Conservation (phyloP, 257 asterid genomes). For the Rehmannia glutinosa region DNA sequence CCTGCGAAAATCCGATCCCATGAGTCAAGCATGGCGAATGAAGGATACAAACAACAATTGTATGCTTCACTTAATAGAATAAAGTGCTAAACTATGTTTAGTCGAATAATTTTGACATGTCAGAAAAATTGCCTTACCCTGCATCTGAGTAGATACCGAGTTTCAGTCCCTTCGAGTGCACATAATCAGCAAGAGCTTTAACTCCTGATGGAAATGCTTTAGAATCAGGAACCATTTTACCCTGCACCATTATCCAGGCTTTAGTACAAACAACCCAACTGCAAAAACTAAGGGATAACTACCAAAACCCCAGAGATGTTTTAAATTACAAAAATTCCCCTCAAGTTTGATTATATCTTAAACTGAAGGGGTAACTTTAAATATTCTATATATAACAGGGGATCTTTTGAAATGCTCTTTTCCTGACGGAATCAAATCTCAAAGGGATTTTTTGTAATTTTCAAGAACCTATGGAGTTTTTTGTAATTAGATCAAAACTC, state of each 20-base stretch:
- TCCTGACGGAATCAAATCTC: no score
- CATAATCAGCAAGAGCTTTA: slow-evolving; percentile 71
- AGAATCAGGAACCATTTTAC: slow-evolving; percentile 51
- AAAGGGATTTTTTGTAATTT: no score
- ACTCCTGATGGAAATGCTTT: slow-evolving; percentile 68
- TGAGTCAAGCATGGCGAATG: slow-evolving; percentile 10
- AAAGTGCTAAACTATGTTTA: neutral
- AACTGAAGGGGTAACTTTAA: no score
- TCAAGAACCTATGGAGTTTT: no score
- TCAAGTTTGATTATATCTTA: no score
- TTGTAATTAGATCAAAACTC: no score
- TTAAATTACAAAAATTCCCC: no score
- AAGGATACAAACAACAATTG: slow-evolving; percentile 1
- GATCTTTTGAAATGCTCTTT: no score
- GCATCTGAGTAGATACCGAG: no score
- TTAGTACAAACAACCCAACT: neutral
- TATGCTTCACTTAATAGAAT: neutral
- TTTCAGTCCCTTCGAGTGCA: slow-evolving; percentile 70
- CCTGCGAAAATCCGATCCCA: slow-evolving; percentile 30
- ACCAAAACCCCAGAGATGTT: no score
- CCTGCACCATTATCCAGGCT: slow-evolving; percentile 37
- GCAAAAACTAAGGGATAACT: no score
- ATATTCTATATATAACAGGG: no score
- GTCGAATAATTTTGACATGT: neutral
- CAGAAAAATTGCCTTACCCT: slow-evolving; percentile 45